Evolutionary conservation across 2,329 filamentous ascomycete genomes (phyloP).

Genomic region (Alternaria arbusti): DNA sequence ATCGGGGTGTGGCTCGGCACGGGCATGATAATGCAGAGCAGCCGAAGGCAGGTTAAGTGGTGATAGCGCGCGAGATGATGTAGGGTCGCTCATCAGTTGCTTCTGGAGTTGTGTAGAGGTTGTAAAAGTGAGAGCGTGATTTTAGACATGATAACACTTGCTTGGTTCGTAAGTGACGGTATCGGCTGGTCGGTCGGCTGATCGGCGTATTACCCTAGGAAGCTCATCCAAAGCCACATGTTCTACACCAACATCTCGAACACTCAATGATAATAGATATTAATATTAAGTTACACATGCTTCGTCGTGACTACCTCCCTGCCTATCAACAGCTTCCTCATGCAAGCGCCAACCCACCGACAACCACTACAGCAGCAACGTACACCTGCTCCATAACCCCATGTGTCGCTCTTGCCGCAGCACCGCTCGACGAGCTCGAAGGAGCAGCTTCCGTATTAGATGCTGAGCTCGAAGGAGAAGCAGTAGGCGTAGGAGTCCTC

Average conservation of each 20-base stretch:
- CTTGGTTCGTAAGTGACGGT: neutral
- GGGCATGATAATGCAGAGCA: conserved; percentile 12
- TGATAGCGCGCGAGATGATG: conserved; percentile 6
- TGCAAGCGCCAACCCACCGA: conserved; percentile 7
- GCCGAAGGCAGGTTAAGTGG: conserved; percentile 18
- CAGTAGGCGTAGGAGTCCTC: neutral
- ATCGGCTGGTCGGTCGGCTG: neutral
- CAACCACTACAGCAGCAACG: conserved; percentile 12
- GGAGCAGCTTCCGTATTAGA: conserved; percentile 1
- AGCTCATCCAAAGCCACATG: neutral
- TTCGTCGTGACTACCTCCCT: neutral
- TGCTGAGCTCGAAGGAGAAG: neutral
- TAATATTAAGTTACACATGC: neutral
- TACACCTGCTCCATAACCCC: conserved; percentile 10
- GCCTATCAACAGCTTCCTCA: neutral
- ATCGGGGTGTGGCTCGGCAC: conserved; percentile 20
- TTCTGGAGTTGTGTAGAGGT: neutral
- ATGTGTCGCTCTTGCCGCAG: conserved; percentile 8
- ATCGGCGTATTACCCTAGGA: neutral
- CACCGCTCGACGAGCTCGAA: conserved; percentile 4
- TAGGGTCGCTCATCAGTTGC: conserved; percentile 13
- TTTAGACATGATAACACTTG: neutral
- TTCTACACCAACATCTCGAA: no score
- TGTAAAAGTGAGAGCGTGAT: neutral
- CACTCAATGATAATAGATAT: neutral